Percentiles rank a stretch among this genome's conserved stretches.
Conservation (phyloP, 257 asterid genomes). For the Ilex aquifolium region DNA sequence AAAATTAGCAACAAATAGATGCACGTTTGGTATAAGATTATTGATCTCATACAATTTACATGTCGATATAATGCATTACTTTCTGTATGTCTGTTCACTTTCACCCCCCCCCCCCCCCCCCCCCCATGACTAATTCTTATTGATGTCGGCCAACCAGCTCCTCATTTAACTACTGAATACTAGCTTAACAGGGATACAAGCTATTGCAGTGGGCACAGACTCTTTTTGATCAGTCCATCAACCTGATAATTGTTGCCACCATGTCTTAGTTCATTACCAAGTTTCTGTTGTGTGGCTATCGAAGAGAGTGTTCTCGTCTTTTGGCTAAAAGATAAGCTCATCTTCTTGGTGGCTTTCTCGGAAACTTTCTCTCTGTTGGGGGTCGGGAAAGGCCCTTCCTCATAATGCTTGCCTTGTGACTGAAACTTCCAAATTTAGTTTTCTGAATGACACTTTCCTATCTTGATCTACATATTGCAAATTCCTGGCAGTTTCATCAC, state of each 20-base stretch:
- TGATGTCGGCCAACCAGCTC: constrained; percentile 67
- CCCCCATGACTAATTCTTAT: constrained; percentile 17
- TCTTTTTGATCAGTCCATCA: constrained; percentile 47
- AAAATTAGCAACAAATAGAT: background rate
- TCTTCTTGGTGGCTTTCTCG: constrained; percentile 47
- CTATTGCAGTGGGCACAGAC: constrained; percentile 41
- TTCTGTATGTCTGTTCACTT: constrained; percentile 22
- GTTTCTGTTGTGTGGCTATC: constrained; percentile 50
- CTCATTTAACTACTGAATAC: constrained; percentile 87
- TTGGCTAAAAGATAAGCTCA: constrained; percentile 43
- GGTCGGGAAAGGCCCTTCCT: constrained; percentile 22
- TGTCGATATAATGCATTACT: constrained; percentile 27
- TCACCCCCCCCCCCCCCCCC: background rate
- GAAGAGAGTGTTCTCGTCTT: constrained; percentile 79
- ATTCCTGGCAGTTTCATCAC: constrained; percentile 31
- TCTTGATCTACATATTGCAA: constrained; percentile 21
- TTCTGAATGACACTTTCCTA: constrained; percentile 21
- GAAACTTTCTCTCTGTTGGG: constrained; percentile 30
- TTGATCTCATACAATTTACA: constrained; percentile 65
- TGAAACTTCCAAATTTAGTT: constrained; percentile 16
- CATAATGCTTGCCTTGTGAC: constrained; percentile 21
- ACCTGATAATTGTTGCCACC: constrained; percentile 22
- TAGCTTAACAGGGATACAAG: constrained; percentile 91
- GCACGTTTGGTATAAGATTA: constrained; percentile 28
- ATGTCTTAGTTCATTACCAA: constrained; percentile 22